Evolutionary conservation across 2,329 filamentous ascomycete species (phyloP), one percentile per base, ranked within the genome.

Genomic region (Paecilomyces fulvus): DNA sequence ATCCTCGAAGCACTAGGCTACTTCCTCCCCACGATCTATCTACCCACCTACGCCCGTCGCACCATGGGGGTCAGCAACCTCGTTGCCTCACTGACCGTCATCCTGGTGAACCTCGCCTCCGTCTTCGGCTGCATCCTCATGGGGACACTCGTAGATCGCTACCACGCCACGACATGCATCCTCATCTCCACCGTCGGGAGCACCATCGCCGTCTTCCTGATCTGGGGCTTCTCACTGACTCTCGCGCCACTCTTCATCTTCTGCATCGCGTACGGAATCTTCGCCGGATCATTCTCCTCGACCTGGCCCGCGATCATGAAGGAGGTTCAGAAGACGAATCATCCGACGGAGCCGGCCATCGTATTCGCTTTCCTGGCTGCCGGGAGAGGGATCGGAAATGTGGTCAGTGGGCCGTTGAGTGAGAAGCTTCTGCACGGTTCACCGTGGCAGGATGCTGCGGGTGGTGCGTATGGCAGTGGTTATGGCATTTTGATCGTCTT

Each of bases 361-460:
- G 71, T 80, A 0, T 78, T 81, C 56, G 75, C 73, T 0, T 70
- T 76, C 12, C 67, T 82, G 54, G 73, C 74, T 9, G 75, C 75
- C 8, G 79, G 79, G 0, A 77, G 78, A 49, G 80, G 80, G 0
- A 71, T 82, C 20, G 79, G 80, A 3, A 79, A 77, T 63, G 67
- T 83, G 9, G 72, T 76, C 9, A 76, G 73, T 57, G 80, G 80
- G 2, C 80, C 80, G 0, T 64, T 82, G 48, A 80, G 78, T 51
- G 79, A 80, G 62, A 72, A 67, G 12, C 61, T 79, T 31, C 17
- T 69, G 1, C 52, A 57, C 14, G 60, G 55, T 12, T 62, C 60
- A 33, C 28, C 46, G 6, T 63, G 62, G 60, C 48, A 60, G 23
- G 43, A 55, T 72, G 60, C 51, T 4, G 51, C 57, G 23, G 62